Percentiles rank a stretch among this genome's conserved stretches.
Conservation (phyloP, 2,329 filamentous ascomycete species). For the Ophiostoma montium region DNA sequence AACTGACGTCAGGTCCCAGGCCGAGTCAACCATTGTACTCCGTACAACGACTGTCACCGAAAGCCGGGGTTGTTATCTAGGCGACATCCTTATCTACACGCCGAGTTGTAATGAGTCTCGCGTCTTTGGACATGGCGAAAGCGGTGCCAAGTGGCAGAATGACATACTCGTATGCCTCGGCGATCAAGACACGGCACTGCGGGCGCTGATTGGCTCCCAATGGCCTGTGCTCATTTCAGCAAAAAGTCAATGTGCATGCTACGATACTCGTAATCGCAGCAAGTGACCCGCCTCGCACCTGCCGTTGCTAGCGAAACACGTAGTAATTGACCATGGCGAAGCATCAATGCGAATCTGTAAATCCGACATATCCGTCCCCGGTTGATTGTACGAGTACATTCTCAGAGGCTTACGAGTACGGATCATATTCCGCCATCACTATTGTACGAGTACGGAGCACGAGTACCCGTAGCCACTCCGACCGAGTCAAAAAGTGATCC, state of each 20-base stretch:
- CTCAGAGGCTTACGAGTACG: too few species aligned
- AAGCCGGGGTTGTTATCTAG: neutral
- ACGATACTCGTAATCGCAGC: too few species aligned
- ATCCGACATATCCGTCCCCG: too few species aligned
- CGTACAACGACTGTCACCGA: neutral
- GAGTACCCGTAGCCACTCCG: too few species aligned
- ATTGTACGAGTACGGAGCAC: too few species aligned
- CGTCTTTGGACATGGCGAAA: slow-evolving; percentile 7
- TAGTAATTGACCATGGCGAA: neutral
- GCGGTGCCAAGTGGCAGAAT: slow-evolving; percentile 6
- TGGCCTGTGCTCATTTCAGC: slow-evolving; percentile 6
- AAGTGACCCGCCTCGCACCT: slow-evolving; percentile 4
- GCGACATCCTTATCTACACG: neutral
- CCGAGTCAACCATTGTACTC: too few species aligned
- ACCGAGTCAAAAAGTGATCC: too few species aligned
- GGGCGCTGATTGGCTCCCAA: slow-evolving; percentile 1
- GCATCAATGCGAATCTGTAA: too few species aligned
- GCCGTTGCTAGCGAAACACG: slow-evolving; percentile 4
- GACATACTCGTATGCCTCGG: neutral
- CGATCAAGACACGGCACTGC: neutral
- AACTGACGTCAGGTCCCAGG: too few species aligned
- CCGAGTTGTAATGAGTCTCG: neutral
- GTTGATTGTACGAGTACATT: too few species aligned
- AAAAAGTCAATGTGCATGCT: slow-evolving; percentile 1
- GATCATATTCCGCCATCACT: too few species aligned